Base-by-base conservation (phyloP, 2,329 filamentous ascomycete species). In the Beauveria pseudobassiana region DNA sequence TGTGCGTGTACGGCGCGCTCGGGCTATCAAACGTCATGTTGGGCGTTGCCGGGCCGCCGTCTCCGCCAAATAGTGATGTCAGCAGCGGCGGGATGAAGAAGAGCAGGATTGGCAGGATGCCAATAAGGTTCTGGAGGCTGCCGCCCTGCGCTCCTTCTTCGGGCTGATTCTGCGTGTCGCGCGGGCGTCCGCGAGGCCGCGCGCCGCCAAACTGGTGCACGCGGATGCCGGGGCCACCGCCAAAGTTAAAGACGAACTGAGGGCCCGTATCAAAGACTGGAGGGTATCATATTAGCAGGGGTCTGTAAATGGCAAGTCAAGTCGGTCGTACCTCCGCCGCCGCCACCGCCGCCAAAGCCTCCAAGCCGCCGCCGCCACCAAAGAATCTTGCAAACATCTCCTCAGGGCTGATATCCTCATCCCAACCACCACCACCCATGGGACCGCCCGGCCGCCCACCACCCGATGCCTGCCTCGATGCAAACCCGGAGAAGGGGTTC, bases 331-430 rank as follows among this genome's bases (percentile, higher is more conserved):
- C 74, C 75, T 70, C 72, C 54, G n/a, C 74, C 54, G 14, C 74
- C 34, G 34, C 30, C 30, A 5, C 34, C 57, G 22, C 57, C 58
- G 65, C 75, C 80, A 69, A 73, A 81, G 74, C 76, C 84, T 77
- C 89, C 88, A 90, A 87, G 18, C 84, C 82, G 59, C 86, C 86
- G 63, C 84, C 87, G 48, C 90, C 92, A 53, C 91, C 91, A 78
- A 99, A 99, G 82, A 99, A 99, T 65, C 93, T 86, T 72, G 93
- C 88, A 78, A 99, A 99, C 80, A 99, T 85, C 75, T 99, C 95
- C 75, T 99, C 95, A 0, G 95, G 93, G 60, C 90, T 96, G 68
- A 99, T 90, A 73, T 98, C 93, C 64, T 95, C 92, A 61, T 95
- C 90, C 76, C 89, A 96, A 5, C 42, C 34, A 16, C 34, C 34